Conservation (phyloP, 495 filamentous ascomycete species). For the Friedmanniomyces simplex region DNA sequence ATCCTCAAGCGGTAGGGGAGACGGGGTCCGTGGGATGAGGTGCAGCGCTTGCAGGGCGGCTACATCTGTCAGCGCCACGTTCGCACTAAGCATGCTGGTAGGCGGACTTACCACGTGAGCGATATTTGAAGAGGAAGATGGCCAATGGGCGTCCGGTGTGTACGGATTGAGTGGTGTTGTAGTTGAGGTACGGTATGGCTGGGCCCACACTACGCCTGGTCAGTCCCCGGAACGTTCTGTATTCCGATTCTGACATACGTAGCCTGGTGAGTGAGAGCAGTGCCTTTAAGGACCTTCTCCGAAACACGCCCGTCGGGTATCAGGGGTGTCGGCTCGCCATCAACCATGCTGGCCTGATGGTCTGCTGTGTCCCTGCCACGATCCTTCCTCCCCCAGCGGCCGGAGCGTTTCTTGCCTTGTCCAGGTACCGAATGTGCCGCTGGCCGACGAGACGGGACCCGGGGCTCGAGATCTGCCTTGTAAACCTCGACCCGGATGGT, state of each 20-base stretch:
- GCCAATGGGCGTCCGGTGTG: conserved; percentile 3
- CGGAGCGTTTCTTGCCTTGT: too few relatives aligned
- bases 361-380: too few relatives aligned
- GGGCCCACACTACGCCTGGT: neutral
- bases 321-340: neutral
- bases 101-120: conserved; percentile 13
- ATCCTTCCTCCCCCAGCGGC: too few relatives aligned
- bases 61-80: neutral
- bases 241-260: conserved; percentile 6
- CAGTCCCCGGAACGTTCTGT: neutral
- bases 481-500: neutral
- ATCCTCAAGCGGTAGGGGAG: conserved; percentile 15
- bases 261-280: conserved; percentile 7
- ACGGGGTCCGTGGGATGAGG: conserved; percentile 10
- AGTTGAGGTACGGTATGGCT: neutral
- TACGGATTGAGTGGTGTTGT: neutral
- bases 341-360: neutral
- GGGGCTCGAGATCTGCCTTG: neutral
- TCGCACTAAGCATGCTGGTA: neutral
- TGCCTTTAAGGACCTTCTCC: conserved; percentile 17
- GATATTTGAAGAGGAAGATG: conserved; percentile 15
- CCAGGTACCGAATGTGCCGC: too few relatives aligned
- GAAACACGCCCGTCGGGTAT: neutral
- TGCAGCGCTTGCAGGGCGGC: conserved; percentile 7
- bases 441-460: too few relatives aligned